A percentile compares a stretch with the other conserved stretches of the same genome.
Conservation (phyloP, 495 filamentous ascomycete genomes). For the Neurospora cerealis region DNA sequence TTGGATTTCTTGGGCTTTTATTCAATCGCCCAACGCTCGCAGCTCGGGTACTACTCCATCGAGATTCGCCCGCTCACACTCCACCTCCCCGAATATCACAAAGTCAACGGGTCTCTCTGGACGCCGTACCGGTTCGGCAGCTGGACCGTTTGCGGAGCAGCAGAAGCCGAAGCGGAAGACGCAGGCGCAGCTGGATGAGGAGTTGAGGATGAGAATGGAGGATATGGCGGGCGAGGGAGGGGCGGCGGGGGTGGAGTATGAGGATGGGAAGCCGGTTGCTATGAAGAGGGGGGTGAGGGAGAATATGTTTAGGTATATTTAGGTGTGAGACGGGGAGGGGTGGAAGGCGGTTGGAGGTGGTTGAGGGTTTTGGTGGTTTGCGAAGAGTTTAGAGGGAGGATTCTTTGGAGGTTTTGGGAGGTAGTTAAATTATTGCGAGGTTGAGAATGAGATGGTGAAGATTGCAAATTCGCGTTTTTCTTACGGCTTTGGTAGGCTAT, state of each 20-base stretch:
- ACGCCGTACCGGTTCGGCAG: neutral
- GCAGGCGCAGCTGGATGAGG: slow-evolving; percentile 54
- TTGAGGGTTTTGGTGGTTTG: too few species aligned
- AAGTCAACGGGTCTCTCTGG: neutral
- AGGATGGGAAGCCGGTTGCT: slow-evolving; percentile 61
- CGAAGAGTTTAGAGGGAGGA: too few species aligned
- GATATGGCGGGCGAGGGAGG: slow-evolving; percentile 67
- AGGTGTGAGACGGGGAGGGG: too few species aligned
- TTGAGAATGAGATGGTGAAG: too few species aligned
- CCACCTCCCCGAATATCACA: neutral
- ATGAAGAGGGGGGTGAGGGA: slow-evolving; percentile 72
- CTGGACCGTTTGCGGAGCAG: neutral
- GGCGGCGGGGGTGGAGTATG: slow-evolving; percentile 66
- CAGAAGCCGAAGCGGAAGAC: slow-evolving; percentile 26
- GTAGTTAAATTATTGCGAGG: too few species aligned
- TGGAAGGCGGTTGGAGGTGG: too few species aligned
- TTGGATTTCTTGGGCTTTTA: neutral
- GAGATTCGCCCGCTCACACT: neutral
- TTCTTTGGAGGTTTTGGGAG: too few species aligned
- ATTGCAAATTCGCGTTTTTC: too few species aligned
- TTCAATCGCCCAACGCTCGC: neutral
- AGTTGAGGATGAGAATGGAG: slow-evolving; percentile 55
- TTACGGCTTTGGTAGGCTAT: too few species aligned
- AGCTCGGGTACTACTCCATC: neutral
- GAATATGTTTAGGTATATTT: slow-evolving; percentile 58